Evolutionary conservation across 192 early-diverging fungal genomes (phyloP), one percentile per base, ranked within the genome.

Genomic region (Coemansia sp.): DNA sequence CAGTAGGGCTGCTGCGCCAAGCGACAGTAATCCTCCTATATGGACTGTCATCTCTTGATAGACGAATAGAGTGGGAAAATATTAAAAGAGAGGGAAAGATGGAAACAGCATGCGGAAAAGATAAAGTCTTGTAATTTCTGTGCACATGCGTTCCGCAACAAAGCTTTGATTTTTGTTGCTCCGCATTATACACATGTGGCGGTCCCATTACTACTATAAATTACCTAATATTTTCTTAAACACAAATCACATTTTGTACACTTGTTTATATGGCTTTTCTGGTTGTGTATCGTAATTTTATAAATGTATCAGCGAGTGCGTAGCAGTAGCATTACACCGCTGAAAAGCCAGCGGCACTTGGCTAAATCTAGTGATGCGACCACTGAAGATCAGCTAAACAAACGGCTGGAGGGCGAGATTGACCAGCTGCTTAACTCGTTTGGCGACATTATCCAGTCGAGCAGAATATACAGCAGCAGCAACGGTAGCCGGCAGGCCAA

Each of bases 391-490:
- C 66, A 60, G 69, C 73, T 81, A 28, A 81, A 81, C 57, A 60
- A 62, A 56, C 69, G 78, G 28, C 50, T 81, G 26, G 66, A 75
- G 28, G 42, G 57, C 48, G 78, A 81, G 31, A 62, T 81, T 44
- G 74, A 72, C 36, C 78, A 81, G 73, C 78, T 81, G 11, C 62
- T 75, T 22, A 66, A 51, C 23, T 75, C 78, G 38, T 81, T 81
- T 48, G 73, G 73, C 52, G 78, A 81, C 56, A 81, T 81, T 5
- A 66, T 81, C 53, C 69, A 71, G 61, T 56, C 67, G 12, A 81
- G 78, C 70, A 59, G 69, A 25, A 65, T 81, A 59, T 62, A 72
- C 55, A 72, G 58, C 5, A 28, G 17, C 64, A 64, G 67, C 56
- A 50, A 59, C n/a, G 53, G 63, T 59, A 50, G 44, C 19, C 54